Conservation (phyloP, 331 rosid genomes). For the Arachis monticola region DNA sequence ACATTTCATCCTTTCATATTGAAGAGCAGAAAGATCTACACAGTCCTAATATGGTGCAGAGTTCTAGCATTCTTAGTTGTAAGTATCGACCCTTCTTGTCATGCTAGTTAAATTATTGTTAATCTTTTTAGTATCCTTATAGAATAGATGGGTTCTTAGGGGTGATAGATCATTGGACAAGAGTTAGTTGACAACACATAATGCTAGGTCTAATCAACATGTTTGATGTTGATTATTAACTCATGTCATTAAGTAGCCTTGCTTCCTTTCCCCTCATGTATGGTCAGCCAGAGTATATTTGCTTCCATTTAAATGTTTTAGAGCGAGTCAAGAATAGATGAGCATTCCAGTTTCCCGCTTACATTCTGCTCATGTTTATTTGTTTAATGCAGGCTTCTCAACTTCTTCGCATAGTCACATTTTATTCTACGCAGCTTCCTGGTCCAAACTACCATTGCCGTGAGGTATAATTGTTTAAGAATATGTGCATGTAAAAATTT, state of each 20-base stretch:
- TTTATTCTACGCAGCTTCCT: constrained; percentile 97
- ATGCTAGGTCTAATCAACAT: constrained; percentile 1
- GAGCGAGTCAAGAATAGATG: constrained; percentile 11
- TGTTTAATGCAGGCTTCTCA: constrained; percentile 72
- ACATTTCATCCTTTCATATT: constrained; percentile 90
- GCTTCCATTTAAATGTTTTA: background rate
- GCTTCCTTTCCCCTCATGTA: constrained; percentile 1
- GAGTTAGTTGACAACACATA: background rate
- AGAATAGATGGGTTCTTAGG: constrained; percentile 11
- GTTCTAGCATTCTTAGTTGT: constrained; percentile 94
- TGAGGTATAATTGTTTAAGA: constrained; percentile 57
- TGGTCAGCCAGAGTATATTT: constrained; percentile 7
- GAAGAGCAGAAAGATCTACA: constrained; percentile 91
- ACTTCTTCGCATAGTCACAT: constrained; percentile 76
- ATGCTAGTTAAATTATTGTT: constrained; percentile 19
- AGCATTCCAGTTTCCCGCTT: constrained; percentile 15
- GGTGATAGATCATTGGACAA: constrained; percentile 6
- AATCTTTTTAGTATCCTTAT: background rate
- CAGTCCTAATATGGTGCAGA: constrained; percentile 96
- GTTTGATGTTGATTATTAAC: constrained; percentile 7
- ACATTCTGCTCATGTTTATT: constrained; percentile 14
- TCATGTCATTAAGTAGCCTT: background rate
- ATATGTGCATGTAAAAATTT: background rate
- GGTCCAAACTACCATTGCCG: constrained; percentile 99
- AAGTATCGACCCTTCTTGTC: constrained; percentile 49